These are phyloP conservation scores for Ophiostoma sp. DNA, from an alignment of 2,329 filamentous ascomycete species.

Conservation along the genomic window DNA sequence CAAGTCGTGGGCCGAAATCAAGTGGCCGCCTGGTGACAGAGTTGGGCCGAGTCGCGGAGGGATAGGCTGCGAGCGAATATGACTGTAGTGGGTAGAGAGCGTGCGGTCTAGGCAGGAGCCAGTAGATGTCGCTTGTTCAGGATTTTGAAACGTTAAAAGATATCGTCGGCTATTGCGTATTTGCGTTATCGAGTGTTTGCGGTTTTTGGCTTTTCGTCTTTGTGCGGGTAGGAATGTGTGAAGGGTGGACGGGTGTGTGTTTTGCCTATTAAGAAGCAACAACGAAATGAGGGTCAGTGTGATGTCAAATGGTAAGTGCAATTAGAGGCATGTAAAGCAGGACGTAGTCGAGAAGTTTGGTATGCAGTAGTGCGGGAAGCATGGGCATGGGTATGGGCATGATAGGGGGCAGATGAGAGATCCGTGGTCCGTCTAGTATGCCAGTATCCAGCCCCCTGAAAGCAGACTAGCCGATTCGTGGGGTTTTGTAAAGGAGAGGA, in stretches of 20 bases:
- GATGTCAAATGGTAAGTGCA: not conserved
- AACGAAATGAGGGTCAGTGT: conserved; percentile 4
- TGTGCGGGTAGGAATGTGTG: not conserved
- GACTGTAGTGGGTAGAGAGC: not conserved
- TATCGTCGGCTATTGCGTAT: not conserved
- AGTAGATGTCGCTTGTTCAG: not conserved
- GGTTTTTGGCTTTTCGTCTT: not conserved
- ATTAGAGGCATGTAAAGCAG: not conserved
- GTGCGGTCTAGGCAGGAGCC: not conserved
- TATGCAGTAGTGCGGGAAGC: not conserved
- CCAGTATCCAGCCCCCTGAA: conserved; percentile 11
- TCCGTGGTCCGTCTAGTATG: not conserved
- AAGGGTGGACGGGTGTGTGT: not conserved
- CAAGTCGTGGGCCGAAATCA: not conserved
- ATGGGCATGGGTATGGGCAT: not conserved
- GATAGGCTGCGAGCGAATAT: not conserved
- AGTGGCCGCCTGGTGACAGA: not conserved
- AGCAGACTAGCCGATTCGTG: conserved; percentile 12
- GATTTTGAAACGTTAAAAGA: not conserved
- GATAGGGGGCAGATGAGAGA: conserved; percentile 10
- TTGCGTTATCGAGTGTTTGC: not conserved
- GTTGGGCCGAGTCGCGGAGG: not conserved
- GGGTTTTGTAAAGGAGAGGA: conserved; percentile 7
- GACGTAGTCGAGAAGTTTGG: not conserved
- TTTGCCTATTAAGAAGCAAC: not conserved